Base-by-base conservation (phyloP, 2,329 filamentous ascomycete species). In the Leptographium procerum region DNA sequence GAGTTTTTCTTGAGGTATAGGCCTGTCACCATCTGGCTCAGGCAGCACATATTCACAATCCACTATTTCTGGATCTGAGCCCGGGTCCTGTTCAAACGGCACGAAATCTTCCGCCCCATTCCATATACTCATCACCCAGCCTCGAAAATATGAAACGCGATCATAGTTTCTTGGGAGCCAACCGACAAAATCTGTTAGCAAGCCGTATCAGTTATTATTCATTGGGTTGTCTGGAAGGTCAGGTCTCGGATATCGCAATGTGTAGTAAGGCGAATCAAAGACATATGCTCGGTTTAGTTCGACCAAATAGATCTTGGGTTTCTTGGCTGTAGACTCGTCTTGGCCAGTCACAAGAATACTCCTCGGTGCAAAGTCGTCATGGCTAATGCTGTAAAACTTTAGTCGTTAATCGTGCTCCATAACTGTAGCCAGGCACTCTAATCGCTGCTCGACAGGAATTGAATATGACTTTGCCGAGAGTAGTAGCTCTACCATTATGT, bases 311-410 rank as follows among this genome's bases (percentile, higher is more conserved):
- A 31, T 22, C 16, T 14, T 53, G 31, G 51, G 29, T n/a, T 14
- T 14, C 19, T 26, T 19, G 7, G 10, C 16, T 19, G 51, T 14
- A 16, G n/a, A 33, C 8, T n/a, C 31, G 31, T 33, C 24, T 13
- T 16, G 11, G 28, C 33, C 19, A 22, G 7, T 22, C 19, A 61
- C 31, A 13, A 58, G 14, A 19, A 60, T 16, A 40, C 60, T 58
- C 4, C 56, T 34, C 40, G 54, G 57, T 16, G 36, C 31, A 33
- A 58, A 50, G 40, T 61, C 60, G 14, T 43, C 3, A 16, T 61
- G 60, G 13, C 16, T 28, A 24, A 61, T 57, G 36, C 57, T 57
- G 31, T 56, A 26, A 10, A 51, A 53, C 11, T 31, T 22, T 19
- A 59, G 47, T 2, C 19, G 26, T 14, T 43, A 43, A 3, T 55